A percentile compares a stretch with the other conserved stretches of the same genome.
Evolutionary conservation across 352 stramenopile species (phyloP).

Genomic region (Pythium myriotylum): DNA sequence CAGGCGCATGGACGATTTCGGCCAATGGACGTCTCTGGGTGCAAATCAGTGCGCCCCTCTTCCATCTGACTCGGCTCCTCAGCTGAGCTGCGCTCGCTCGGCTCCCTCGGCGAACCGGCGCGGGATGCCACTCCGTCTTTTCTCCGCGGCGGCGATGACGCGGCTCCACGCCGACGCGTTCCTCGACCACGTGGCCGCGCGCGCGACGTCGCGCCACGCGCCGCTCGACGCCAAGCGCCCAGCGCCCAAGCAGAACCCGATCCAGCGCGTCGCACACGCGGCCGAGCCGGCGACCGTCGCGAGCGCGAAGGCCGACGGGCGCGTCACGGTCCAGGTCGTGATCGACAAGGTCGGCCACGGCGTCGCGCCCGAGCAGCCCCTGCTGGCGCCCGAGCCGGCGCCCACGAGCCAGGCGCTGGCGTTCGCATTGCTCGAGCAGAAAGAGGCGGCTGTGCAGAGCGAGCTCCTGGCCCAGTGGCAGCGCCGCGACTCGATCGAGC

Average conservation of each 20-base stretch:
- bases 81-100: constrained; percentile 15
- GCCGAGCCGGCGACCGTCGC: background rate
- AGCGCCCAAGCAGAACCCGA: too few relatives aligned
- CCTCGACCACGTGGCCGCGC: background rate
- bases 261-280: background rate
- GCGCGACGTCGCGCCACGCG: background rate
- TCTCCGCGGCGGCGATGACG: background rate
- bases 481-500: constrained; percentile 13
- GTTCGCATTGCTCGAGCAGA: background rate
- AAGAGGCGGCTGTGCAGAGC: constrained; percentile 1
- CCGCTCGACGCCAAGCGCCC: background rate
- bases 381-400: constrained; percentile 11
- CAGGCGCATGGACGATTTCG: constrained; percentile 20
- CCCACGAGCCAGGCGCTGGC: background rate
- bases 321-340: constrained; percentile 18
- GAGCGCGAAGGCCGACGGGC: background rate
- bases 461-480: constrained; percentile 11
- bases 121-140: background rate
- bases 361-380: constrained; percentile 22
- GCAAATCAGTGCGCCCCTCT: constrained; percentile 6
- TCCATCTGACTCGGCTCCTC: constrained; percentile 8
- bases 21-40: constrained; percentile 16
- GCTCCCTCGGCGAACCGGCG: background rate
- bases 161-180: background rate
- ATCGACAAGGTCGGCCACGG: constrained; percentile 27